Evolutionary conservation across 257 asterid species (phyloP), one percentile per base, ranked within the genome.

Genomic region (Petunia axillaris): DNA sequence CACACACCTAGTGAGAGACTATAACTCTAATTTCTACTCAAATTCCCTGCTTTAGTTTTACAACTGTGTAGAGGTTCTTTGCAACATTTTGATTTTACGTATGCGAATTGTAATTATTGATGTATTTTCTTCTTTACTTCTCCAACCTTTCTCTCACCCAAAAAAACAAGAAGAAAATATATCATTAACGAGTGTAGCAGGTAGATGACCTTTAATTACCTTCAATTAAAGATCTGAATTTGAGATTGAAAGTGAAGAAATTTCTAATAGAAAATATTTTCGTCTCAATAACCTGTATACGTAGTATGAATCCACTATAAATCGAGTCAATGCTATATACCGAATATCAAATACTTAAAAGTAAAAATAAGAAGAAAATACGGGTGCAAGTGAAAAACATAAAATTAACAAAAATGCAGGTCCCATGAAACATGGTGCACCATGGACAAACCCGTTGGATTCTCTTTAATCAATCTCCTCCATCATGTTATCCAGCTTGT

Each of bases 371-470:
- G 25, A 25, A 25, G 25, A 25, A 15, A 9, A 0, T 63, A 3
- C 37, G 2, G 36, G 11, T 35, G 1, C 11, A 1, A 6, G 6
- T 63, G 25, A 36, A 8, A 63, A 10, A 0, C 39, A 0, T 36
- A 25, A 40, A 65, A 14, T 64, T 38, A 64, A 64, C 35, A 2
- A 48, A 48, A 0, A 11, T 0, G 10, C 11, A 65, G 3, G 74
- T 65, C 52, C 74, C 55, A 67, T n/a, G 75, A 48, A 10, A 48
- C 50, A 25, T 41, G 36, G 54, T 67, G 75, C 38, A 67, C 53
- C 14, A 41, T 37, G 38, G 74, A 65, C 52, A 65, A 65, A 11
- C 35, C 48, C 13, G 4, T 65, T 64, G 54, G 75, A 67, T 64
- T 64, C 73, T 64, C 48, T 35, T 9, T 25, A 25, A 25, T 52